A percentile compares a stretch with the other conserved stretches of the same genome.
Conservation (phyloP, 1,139 yeast genomes). For the Torulaspora globosa region DNA sequence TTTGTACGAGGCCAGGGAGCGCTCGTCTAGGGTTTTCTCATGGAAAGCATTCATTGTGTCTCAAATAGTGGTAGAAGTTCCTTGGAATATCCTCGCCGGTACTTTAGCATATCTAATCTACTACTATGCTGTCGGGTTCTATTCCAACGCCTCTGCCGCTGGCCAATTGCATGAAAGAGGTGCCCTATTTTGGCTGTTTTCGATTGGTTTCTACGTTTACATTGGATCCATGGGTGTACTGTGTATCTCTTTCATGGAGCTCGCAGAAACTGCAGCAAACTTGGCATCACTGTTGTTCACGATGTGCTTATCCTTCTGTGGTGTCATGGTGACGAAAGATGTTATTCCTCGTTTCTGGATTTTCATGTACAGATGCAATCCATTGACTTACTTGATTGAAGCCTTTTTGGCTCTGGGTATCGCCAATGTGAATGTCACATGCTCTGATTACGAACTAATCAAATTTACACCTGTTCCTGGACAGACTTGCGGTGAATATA, state of each 20-base stretch:
- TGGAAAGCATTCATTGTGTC: slow-evolving; percentile 58
- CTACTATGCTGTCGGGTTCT: slow-evolving; percentile 79
- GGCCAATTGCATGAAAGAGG: slow-evolving; percentile 56
- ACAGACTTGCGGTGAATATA: slow-evolving; percentile 51
- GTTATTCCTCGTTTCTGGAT: slow-evolving; percentile 59
- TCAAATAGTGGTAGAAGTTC: slow-evolving; percentile 68
- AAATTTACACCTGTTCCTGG: slow-evolving; percentile 46
- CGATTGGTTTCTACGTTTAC: slow-evolving; percentile 55
- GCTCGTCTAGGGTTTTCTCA: slow-evolving; percentile 64
- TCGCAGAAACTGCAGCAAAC: slow-evolving; percentile 74
- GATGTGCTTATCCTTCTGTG: slow-evolving; percentile 71
- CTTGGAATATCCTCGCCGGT: slow-evolving; percentile 66
- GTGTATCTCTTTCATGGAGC: slow-evolving; percentile 49
- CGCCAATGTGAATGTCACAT: slow-evolving; percentile 47
- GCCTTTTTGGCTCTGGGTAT: slow-evolving; percentile 52
- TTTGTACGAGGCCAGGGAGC: slow-evolving; percentile 84
- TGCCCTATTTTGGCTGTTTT: slow-evolving; percentile 59
- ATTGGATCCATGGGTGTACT: slow-evolving; percentile 63
- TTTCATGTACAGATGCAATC: slow-evolving; percentile 60
- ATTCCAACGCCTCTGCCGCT: slow-evolving; percentile 53
- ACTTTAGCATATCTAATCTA: slow-evolving; percentile 66
- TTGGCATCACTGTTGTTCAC: slow-evolving; percentile 60
- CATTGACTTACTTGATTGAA: slow-evolving; percentile 56
- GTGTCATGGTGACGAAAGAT: slow-evolving; percentile 66
- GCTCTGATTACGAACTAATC: slow-evolving; percentile 48